Evolutionary conservation across 495 filamentous ascomycete genomes (phyloP).

Genomic region (Bacidia gigantensis): DNA sequence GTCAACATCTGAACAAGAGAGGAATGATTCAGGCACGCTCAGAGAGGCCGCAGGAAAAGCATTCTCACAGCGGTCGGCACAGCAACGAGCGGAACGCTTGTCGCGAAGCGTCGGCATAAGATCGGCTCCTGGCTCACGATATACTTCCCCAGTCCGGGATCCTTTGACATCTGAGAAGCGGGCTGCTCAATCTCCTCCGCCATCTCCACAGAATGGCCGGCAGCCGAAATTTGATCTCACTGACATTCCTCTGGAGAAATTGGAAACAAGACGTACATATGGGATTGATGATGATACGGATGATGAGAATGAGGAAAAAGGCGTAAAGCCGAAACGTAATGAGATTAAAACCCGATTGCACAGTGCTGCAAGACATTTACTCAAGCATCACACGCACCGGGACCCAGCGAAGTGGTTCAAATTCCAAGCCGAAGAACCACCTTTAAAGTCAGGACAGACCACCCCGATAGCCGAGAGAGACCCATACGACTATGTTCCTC

Average conservation of each 20-base stretch:
- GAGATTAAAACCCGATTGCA: conserved; percentile 4
- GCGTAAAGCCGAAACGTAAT: background rate
- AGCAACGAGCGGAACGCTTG: conserved; percentile 16
- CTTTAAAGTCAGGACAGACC: conserved; percentile 40
- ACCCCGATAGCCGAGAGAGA: conserved; percentile 48
- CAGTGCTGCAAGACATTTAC: conserved; percentile 7
- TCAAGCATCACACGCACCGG: conserved; percentile 21
- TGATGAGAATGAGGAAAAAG: conserved; percentile 4
- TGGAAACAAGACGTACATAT: conserved; percentile 15
- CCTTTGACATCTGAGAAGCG: background rate
- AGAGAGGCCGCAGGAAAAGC: conserved; percentile 9
- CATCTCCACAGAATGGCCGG: conserved; percentile 6
- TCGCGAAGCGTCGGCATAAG: conserved; percentile 16
- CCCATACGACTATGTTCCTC: conserved; percentile 51
- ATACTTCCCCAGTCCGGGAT: conserved; percentile 3
- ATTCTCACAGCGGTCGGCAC: conserved; percentile 15
- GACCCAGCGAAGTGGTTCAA: conserved; percentile 26
- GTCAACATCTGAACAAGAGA: background rate
- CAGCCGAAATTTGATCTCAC: conserved; percentile 13
- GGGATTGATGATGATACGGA: conserved; percentile 19
- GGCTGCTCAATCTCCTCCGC: conserved; percentile 11
- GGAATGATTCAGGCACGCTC: conserved; percentile 3
- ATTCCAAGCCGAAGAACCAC: conserved; percentile 26
- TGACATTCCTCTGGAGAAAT: conserved; percentile 17
- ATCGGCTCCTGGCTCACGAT: conserved; percentile 18